phyloP scores from a whole-genome alignment of 305 asterid species.

The Fraxinus sp. region DNA sequence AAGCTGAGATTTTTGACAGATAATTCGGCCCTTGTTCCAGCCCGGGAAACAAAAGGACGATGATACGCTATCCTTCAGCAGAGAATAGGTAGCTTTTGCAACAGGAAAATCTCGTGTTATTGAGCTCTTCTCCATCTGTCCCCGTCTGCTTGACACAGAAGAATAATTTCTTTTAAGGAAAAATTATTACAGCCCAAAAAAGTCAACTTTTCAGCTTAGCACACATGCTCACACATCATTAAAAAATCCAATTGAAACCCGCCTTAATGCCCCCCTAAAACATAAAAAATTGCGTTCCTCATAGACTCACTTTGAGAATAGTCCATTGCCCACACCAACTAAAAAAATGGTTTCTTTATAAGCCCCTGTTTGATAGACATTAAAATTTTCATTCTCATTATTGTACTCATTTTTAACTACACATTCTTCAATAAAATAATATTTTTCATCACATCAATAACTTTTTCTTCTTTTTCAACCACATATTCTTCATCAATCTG shows the following conservation, averaged over 20 bases:
- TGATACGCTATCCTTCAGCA: slow-evolving; percentile 69
- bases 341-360: neutral
- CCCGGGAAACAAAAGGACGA: slow-evolving; percentile 79
- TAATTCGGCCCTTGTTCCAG: slow-evolving; percentile 93
- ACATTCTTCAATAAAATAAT: no score
- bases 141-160: slow-evolving; percentile 54
- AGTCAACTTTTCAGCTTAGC: neutral
- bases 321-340: neutral
- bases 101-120: slow-evolving; percentile 79
- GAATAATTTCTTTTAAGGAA: slow-evolving; percentile 8
- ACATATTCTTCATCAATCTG: no score
- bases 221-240: neutral
- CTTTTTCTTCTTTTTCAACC: no score
- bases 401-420: no score
- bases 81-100: slow-evolving; percentile 75
- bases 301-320: neutral
- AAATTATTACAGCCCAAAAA: neutral
- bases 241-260: neutral
- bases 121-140: slow-evolving; percentile 87
- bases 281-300: neutral
- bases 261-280: neutral
- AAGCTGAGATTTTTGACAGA: slow-evolving; percentile 82
- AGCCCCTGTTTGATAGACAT: neutral
- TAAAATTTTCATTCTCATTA: no score
- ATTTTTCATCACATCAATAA: no score